Evolutionary conservation across 2,329 filamentous ascomycete species (phyloP), one percentile per base, ranked within the genome.

Genomic region (Ophiocordyceps polyrhachis-furcata): DNA sequence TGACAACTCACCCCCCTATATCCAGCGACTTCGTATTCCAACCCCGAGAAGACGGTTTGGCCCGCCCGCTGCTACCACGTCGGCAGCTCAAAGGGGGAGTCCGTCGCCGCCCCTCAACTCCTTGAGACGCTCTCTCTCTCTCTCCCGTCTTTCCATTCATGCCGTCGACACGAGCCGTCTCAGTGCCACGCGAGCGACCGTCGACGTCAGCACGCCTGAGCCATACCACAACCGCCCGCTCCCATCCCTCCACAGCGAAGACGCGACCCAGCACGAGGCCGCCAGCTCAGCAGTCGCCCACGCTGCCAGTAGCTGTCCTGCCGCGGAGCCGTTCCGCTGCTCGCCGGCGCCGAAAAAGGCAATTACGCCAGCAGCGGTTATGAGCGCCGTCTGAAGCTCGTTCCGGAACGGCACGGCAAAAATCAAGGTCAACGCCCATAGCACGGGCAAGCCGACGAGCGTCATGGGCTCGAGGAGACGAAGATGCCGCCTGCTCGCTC

Each of bases 191-290:
- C 61, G 60, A 1, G 49, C 56, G n/a, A 61, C 46, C 59, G 62
- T 61, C 6, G 49, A 45, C 4, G 48, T 51, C 47, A 62, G 45
- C 20, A 59, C 49, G 4, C 49, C 56, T 2, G 52, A 41, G 8
- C 60, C 60, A 29, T 59, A 57, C 41, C 45, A 48, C 51, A 11
- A 56, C 41, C 6, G 31, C 50, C 5, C 46, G 32, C 7, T 51
- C 49, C 3, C 49, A 19, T 38, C 51, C 35, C 50, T 52, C 55
- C 57, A 62, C 9, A 56, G 51, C 42, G 58, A 51, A 49, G 55
- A 58, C 1, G 49, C 58, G 5, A 60, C 50, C 58, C 58, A 62
- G 47, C 59, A 63, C 2, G 62, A 46, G 14, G 53, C 54, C 0
- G 55, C 54, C 7, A 63, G 45, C 47, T 63, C 61, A 0, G 51